Conservation (phyloP, 148 eudicot species). For the Pharnaceum exiguum region DNA sequence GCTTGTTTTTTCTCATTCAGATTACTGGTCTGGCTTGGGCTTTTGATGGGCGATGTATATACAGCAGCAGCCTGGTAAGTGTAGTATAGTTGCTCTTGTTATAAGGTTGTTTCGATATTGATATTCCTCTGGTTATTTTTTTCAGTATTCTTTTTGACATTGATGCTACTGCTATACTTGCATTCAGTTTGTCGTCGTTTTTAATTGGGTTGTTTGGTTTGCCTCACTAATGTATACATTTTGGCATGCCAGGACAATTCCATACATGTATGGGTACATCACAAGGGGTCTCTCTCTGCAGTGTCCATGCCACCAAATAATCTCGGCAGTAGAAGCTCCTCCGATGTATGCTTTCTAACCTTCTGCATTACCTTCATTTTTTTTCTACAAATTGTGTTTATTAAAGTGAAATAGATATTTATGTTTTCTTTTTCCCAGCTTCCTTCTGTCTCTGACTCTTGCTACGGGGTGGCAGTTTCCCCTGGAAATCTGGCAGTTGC, state of each 20-base stretch:
- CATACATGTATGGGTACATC: conserved; percentile 58
- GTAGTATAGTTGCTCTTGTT: neutral
- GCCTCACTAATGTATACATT: conserved; percentile 6
- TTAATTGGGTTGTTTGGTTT: neutral
- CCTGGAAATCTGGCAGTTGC: conserved; percentile 85
- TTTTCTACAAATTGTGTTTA: neutral
- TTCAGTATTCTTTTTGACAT: too few species aligned
- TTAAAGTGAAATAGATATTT: neutral
- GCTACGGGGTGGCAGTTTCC: conserved; percentile 81
- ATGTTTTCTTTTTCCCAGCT: conserved; percentile 43
- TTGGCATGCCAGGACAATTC: conserved; percentile 58
- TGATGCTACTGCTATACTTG: too few species aligned
- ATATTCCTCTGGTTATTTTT: neutral
- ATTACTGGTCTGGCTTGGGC: conserved; percentile 90
- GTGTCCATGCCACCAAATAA: conserved; percentile 55
- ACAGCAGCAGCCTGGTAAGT: conserved; percentile 88
- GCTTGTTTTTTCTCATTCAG: conserved; percentile 30
- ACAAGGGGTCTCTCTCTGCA: conserved; percentile 46
- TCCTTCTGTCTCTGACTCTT: conserved; percentile 62
- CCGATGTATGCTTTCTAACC: conserved; percentile 62
- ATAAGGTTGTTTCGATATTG: neutral
- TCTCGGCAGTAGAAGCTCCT: conserved; percentile 50
- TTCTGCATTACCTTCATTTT: neutral
- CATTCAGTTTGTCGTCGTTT: conserved; percentile 14
- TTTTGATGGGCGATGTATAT: conserved; percentile 75